These are phyloP conservation scores for Phytophthora cactorum DNA, from an alignment of 352 stramenopile genomes.

Conservation along the genomic window DNA sequence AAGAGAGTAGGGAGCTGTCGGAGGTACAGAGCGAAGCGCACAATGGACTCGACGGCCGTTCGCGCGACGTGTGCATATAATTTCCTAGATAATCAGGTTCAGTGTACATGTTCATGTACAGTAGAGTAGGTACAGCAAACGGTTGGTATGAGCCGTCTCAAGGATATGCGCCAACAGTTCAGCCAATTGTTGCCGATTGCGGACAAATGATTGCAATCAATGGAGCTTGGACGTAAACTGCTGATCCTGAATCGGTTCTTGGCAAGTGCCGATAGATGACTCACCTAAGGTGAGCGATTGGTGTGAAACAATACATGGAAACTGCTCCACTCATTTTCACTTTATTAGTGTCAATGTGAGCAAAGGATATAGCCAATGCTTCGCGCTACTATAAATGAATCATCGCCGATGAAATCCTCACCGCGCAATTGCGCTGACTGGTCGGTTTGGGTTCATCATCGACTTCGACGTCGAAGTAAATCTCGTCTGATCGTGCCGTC, in stretches of 20 bases:
- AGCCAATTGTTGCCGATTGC: slow-evolving; percentile 4
- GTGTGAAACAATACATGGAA: too few relatives aligned
- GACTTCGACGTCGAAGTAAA: not conserved
- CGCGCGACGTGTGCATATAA: not conserved
- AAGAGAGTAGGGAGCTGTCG: not conserved
- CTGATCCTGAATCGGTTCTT: slow-evolving; percentile 4
- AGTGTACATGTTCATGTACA: not conserved
- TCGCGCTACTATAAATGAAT: not conserved
- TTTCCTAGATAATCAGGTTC: slow-evolving; percentile 13
- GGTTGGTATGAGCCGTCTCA: slow-evolving; percentile 1
- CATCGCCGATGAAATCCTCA: not conserved
- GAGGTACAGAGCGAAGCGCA: not conserved
- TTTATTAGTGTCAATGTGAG: not conserved
- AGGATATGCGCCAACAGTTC: not conserved
- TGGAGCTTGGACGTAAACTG: slow-evolving; percentile 11
- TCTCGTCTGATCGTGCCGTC: not conserved
- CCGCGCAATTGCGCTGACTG: not conserved
- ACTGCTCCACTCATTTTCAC: too few relatives aligned
- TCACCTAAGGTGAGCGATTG: too few relatives aligned
- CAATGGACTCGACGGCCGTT: not conserved
- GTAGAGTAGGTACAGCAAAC: not conserved
- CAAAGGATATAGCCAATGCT: not conserved
- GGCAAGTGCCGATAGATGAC: not conserved
- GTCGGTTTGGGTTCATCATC: not conserved
- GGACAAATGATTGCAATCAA: slow-evolving; percentile 13